Percentiles rank a stretch among this genome's conserved stretches.
Conservation (phyloP, 345 rosid genomes). For the Bretschneidera sinensis region DNA sequence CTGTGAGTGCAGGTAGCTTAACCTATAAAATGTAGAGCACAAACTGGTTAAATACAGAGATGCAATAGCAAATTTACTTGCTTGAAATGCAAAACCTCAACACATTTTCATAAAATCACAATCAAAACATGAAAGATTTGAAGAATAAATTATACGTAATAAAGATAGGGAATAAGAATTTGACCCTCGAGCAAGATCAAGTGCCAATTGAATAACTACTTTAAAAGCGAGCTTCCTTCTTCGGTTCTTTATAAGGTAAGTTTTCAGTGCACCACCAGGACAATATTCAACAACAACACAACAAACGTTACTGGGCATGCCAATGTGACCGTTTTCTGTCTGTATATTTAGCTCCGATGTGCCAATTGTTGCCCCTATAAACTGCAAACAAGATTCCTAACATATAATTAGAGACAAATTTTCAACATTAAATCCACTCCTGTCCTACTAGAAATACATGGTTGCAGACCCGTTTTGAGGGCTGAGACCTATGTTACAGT, state of each 20-base stretch:
- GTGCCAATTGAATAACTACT: constrained; percentile 84
- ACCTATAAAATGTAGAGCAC: constrained; percentile 37
- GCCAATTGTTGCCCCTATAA: constrained; percentile 91
- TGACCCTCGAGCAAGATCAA: constrained; percentile 96
- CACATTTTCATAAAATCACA: not conserved
- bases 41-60: not conserved
- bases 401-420: constrained; percentile 1
- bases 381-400: constrained; percentile 39
- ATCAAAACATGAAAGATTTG: not conserved
- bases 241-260: constrained; percentile 83
- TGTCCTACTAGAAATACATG: no score
- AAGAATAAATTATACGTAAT: not conserved
- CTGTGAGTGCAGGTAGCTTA: constrained; percentile 83
- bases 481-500: no score
- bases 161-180: constrained; percentile 20
- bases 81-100: not conserved
- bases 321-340: constrained; percentile 70
- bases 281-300: constrained; percentile 96
- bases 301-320: constrained; percentile 81
- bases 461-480: no score
- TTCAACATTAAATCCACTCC: no score
- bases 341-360: constrained; percentile 75
- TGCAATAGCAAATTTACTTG: not conserved
- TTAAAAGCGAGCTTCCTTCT: constrained; percentile 90
- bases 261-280: constrained; percentile 87